Base-by-base conservation (phyloP, 768 basidiomycete genomes). In the Hygrophorus pudorinus region DNA sequence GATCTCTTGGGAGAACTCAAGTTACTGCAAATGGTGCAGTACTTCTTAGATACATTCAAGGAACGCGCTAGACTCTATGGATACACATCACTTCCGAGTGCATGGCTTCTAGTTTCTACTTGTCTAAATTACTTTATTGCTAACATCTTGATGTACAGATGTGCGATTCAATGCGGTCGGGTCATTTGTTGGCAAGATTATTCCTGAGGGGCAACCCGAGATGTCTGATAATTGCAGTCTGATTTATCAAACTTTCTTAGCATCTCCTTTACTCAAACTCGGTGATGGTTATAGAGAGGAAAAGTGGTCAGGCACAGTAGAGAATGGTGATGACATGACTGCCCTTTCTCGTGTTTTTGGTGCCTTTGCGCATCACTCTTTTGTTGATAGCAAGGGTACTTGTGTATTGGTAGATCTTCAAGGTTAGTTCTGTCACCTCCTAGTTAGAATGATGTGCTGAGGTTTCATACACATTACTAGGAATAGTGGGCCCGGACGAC, bases 301-400 rank as follows among this genome's bases (percentile, higher is more conserved):
- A 2, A 55, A 56, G 35, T 56, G 51, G 35, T 53, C 52, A 35
- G 52, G 52, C 11, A 53, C 42, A 10, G 13, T 17, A 8, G 33
- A 53, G 16, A 38, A 45, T 20, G 50, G 46, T 5, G 51, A 53
- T 37, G 33, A 43, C n/a, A 48, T 12, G 11, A 46, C 53, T 36
- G 16, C 37, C 10, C 27, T 59, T 37, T 52, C 47, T 3, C 28
- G 46, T 30, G 50, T 45, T 5, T 35, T 56, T 5, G 48, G 58
- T 52, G 57, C 57, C 6, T 58, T 49, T 48, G 49, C 49, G 1
- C 57, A 59, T 35, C 52, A 58, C 44, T 41, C 47, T 10, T 31
- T 51, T 24, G 40, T 51, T n/a, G 48, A 59, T 36, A 50, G 40
- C 12, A 18, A 38, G 9, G 14, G 48, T 8, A 24, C 30, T 7